Evolutionary conservation across 208 protist species (phyloP).

Genomic region (Endotrypanum monterogeii): DNA sequence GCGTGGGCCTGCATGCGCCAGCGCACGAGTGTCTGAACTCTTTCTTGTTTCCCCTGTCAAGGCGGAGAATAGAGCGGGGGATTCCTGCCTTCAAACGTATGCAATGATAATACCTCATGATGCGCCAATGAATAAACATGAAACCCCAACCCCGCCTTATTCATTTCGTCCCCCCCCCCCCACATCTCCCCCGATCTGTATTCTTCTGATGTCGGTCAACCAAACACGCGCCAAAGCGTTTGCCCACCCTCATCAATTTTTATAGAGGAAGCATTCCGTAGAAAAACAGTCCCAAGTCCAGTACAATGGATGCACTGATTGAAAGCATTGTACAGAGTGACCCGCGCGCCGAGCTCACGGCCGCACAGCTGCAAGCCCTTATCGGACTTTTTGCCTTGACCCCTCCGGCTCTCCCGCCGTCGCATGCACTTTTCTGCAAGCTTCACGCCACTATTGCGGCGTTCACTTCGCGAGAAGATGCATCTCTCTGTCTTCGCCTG

Average conservation of each 20-base stretch:
- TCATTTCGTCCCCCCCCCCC: too few relatives aligned
- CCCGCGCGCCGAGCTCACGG: conserved; percentile 13
- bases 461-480: conserved; percentile 1
- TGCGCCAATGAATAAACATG: too few relatives aligned
- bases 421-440: conserved; percentile 22
- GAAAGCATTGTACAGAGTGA: conserved; percentile 28
- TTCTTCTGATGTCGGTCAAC: too few relatives aligned
- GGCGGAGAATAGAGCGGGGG: too few relatives aligned
- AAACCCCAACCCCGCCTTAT: too few relatives aligned
- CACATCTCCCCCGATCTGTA: too few relatives aligned
- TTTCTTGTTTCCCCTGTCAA: too few relatives aligned
- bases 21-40: too few relatives aligned
- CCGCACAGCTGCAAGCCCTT: conserved; percentile 28
- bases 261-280: not conserved
- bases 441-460: conserved; percentile 9
- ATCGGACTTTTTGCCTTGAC: conserved; percentile 16
- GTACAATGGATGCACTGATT: conserved; percentile 19
- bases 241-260: not conserved
- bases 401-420: conserved; percentile 1
- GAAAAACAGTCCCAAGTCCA: too few relatives aligned
- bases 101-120: too few relatives aligned
- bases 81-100: too few relatives aligned
- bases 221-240: not conserved
- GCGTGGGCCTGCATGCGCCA: too few relatives aligned
- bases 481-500: conserved; percentile 10